These are phyloP conservation scores for Pseudogymnoascus sp. DNA, from an alignment of 2,329 filamentous ascomycete genomes.

Conservation along the genomic window DNA sequence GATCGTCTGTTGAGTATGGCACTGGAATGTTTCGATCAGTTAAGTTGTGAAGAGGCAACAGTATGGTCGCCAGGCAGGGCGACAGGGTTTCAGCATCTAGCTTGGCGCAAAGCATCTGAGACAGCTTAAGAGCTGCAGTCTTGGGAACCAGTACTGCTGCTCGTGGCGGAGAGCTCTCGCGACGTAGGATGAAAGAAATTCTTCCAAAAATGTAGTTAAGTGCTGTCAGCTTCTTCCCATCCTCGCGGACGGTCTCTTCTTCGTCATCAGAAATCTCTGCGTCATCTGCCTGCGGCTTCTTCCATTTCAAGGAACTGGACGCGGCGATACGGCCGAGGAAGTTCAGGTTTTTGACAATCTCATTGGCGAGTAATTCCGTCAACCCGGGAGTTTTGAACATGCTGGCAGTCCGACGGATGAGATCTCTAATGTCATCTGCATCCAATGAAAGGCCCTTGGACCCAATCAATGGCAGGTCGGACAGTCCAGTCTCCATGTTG, in stretches of 20 bases:
- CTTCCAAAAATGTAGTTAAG: constrained; percentile 72
- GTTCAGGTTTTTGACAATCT: constrained; percentile 71
- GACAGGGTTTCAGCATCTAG: constrained; percentile 48
- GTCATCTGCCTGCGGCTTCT: constrained; percentile 34
- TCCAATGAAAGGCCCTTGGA: constrained; percentile 63
- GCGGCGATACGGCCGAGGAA: constrained; percentile 65
- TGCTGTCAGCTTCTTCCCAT: constrained; percentile 40
- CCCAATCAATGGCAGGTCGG: constrained; percentile 53
- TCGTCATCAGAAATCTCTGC: constrained; percentile 33
- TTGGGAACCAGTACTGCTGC: constrained; percentile 62
- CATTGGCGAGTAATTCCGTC: constrained; percentile 66
- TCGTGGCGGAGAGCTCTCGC: constrained; percentile 57
- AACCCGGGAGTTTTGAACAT: constrained; percentile 55
- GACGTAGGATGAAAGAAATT: constrained; percentile 68
- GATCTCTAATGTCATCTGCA: constrained; percentile 53
- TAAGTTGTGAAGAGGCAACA: constrained; percentile 69
- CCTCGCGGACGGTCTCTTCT: constrained; percentile 34
- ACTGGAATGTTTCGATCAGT: constrained; percentile 69
- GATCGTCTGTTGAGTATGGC: constrained; percentile 62
- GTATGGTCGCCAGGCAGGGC: constrained; percentile 54
- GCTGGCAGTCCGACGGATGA: constrained; percentile 41
- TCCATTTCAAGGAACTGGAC: constrained; percentile 45
- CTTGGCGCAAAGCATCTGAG: constrained; percentile 60
- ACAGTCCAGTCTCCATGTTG: constrained; percentile 44
- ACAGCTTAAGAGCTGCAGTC: constrained; percentile 63